Base-by-base conservation (phyloP, 305 asterid genomes). In the Ruellia speciosa region DNA sequence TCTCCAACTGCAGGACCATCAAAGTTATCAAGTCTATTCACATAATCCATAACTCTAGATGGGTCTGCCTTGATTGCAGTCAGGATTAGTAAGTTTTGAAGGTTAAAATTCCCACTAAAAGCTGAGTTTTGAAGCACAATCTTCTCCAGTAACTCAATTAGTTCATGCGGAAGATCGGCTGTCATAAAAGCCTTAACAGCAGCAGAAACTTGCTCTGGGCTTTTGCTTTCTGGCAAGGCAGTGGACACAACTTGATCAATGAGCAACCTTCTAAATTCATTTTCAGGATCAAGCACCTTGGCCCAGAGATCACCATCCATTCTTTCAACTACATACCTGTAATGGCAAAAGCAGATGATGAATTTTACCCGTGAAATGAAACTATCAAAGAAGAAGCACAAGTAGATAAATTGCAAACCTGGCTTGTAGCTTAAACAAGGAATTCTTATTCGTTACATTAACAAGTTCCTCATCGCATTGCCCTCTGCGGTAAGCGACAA, bases 171-270 rank as follows among this genome's bases (percentile, higher is more conserved):
- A 58, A 93, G 99, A 76, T 93, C 99, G 56, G 99, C 99, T 24
- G 97, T 85, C 97, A 93, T 93, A 75, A 93, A 93, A 4, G 99
- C 97, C 70, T 93, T 93, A 63, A 93, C 97, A 71, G 99, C 96
- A 14, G 99, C 99, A 70, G 99, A 93, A 66, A 93, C 99, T 80
- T 93, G 99, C 70, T 93, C 99, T 8, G 99, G 99, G 68, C 97
- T 88, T 83, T 93, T 89, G 93, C 97, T 93, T 71, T 93, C 99
- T 12, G 99, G 97, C 79, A 93, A 75, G 52, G 99, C 99, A 86
- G 99, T 93, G 51, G 99, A 93, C 43, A 89, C 96, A 71, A 93
- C 97, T 84, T 93, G 99, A 77, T 93, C 99, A 62, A 93, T 93
- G 70, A 93, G 95, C 84, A 84, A 86, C 77, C 99, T 80, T 74